Conservation (phyloP, 371 early-diverging fungal species). For the Circinella umbellata region DNA sequence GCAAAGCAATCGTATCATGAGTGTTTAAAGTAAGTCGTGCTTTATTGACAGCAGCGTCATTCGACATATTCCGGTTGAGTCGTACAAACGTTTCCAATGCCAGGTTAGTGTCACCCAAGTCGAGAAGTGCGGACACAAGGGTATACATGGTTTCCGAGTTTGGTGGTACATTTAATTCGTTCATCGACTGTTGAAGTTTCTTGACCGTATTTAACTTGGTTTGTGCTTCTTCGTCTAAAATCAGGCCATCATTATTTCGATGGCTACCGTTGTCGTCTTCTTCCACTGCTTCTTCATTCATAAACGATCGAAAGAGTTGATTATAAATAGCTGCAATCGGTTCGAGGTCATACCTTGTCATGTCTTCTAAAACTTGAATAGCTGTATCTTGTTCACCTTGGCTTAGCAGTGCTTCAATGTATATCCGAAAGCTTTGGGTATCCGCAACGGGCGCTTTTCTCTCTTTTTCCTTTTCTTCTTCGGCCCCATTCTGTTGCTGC, state of each 20-base stretch:
- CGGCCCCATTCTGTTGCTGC: background rate
- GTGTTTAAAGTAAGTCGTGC: background rate
- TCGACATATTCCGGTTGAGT: slow-evolving; percentile 21
- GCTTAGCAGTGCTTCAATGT: slow-evolving; percentile 34
- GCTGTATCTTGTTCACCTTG: slow-evolving; percentile 28
- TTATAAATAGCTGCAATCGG: slow-evolving; percentile 44
- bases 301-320: slow-evolving; percentile 36
- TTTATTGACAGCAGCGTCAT: background rate
- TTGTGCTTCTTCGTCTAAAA: background rate
- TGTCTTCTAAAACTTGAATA: slow-evolving; percentile 20
- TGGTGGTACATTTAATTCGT: slow-evolving; percentile 32
- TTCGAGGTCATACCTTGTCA: slow-evolving; percentile 23
- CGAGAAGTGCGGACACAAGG: slow-evolving; percentile 60
- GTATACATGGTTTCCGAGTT: slow-evolving; percentile 54
- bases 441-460: slow-evolving; percentile 36
- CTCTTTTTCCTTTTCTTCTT: slow-evolving; percentile 2
- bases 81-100: slow-evolving; percentile 52
- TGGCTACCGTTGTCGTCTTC: background rate
- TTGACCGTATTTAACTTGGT: slow-evolving; percentile 16
- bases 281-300: slow-evolving; percentile 16
- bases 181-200: slow-evolving; percentile 34
- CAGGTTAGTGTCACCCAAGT: slow-evolving; percentile 52
- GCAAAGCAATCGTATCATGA: slow-evolving; percentile 21
- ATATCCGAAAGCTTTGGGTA: slow-evolving; percentile 39
- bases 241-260: background rate